These are phyloP conservation scores for Phoenix dactylifera DNA, from an alignment of 176 grass and related monocot genomes.

Conservation along the genomic window DNA sequence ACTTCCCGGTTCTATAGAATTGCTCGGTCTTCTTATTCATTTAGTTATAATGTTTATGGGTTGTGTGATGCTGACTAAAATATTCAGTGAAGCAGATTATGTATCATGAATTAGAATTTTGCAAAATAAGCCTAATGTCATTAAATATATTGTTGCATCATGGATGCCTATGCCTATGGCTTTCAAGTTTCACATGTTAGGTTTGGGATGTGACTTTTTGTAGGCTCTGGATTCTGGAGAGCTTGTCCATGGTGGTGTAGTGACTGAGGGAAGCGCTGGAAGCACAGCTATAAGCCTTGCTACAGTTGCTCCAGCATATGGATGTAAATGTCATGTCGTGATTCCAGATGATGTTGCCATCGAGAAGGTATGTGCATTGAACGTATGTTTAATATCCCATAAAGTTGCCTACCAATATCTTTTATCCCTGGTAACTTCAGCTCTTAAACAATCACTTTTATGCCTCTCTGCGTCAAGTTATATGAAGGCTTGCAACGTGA, in stretches of 20 bases:
- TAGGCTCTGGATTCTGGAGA: slow-evolving; percentile 73
- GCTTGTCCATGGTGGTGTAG: slow-evolving; percentile 55
- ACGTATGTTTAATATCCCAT: too few relatives aligned
- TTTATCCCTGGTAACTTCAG: too few relatives aligned
- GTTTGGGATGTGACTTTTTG: neutral
- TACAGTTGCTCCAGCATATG: slow-evolving; percentile 80
- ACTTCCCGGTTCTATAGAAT: too few relatives aligned
- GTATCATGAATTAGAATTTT: too few relatives aligned
- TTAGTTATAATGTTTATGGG: too few relatives aligned
- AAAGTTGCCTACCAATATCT: too few relatives aligned
- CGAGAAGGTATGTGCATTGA: slow-evolving; percentile 48
- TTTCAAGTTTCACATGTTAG: slow-evolving; percentile 16
- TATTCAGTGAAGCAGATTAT: too few relatives aligned
- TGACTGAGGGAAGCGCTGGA: slow-evolving; percentile 91
- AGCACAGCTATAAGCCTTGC: slow-evolving; percentile 97
- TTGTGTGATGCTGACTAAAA: too few relatives aligned
- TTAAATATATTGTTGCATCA: too few relatives aligned
- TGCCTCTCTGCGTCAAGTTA: slow-evolving; percentile 3
- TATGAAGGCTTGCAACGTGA: too few relatives aligned
- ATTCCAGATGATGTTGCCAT: slow-evolving; percentile 93
- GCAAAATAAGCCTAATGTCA: too few relatives aligned
- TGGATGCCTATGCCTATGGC: neutral
- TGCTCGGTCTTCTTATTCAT: too few relatives aligned
- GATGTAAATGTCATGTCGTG: slow-evolving; percentile 76
- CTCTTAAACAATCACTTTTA: neutral